These are phyloP conservation scores for Phyllostachys edulis DNA, from an alignment of 176 grass and related monocot genomes.

Conservation along the genomic window DNA sequence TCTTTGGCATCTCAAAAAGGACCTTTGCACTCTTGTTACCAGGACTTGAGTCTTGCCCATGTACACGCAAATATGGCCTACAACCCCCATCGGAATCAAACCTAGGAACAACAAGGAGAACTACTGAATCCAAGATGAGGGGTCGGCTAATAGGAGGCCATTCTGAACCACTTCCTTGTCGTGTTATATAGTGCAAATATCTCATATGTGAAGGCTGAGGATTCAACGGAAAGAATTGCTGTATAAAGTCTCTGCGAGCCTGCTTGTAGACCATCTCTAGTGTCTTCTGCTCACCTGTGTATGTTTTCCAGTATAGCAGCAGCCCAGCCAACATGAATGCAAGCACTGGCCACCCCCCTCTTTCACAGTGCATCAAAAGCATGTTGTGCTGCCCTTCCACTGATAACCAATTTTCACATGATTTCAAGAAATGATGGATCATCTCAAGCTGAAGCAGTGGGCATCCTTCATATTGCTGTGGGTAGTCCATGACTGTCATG, in stretches of 20 bases:
- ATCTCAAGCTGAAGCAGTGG: conserved; percentile 90
- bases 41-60: conserved; percentile 75
- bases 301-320: conserved; percentile 81
- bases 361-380: conserved; percentile 92
- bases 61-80: conserved; percentile 66
- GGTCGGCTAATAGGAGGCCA: conserved; percentile 65
- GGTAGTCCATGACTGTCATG: conserved; percentile 97
- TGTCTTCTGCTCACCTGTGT: conserved; percentile 81
- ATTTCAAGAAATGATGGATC: conserved; percentile 96
- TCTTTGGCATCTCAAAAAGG: conserved; percentile 74
- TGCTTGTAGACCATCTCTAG: conserved; percentile 99
- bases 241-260: conserved; percentile 81
- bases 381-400: conserved; percentile 93
- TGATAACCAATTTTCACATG: conserved; percentile 94
- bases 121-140: conserved; percentile 61
- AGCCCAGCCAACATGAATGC: conserved; percentile 93
- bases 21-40: conserved; percentile 67
- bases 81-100: conserved; percentile 74
- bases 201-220: conserved; percentile 94
- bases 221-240: conserved; percentile 79
- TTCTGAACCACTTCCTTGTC: conserved; percentile 76
- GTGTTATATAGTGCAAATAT: conserved; percentile 89
- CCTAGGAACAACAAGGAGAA: conserved; percentile 63
- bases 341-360: conserved; percentile 89
- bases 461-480: conserved; percentile 88